Evolutionary conservation across 257 asterid species (phyloP).

Genomic region (Fraxinus anomala): DNA sequence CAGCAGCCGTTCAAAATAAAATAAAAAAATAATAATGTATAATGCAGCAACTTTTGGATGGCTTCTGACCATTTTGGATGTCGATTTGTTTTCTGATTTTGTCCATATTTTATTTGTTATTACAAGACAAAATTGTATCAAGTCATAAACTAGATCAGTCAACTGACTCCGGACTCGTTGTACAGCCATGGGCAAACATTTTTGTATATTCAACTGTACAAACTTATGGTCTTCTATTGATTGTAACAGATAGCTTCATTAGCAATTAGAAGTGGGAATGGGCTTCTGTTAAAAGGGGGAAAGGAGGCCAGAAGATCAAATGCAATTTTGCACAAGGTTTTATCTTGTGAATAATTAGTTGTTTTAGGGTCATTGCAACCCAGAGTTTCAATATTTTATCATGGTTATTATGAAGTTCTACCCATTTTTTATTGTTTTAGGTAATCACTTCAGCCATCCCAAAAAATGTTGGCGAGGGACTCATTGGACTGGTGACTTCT

Average conservation of each 20-base stretch:
- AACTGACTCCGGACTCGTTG: neutral
- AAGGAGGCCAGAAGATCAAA: conserved; percentile 78
- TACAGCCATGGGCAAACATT: neutral
- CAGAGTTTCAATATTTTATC: neutral
- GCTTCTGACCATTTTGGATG: neutral
- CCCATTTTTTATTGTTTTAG: conserved; percentile 30
- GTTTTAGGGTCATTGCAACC: neutral
- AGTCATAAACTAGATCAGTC: neutral
- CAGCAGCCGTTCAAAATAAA: neutral
- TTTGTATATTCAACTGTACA: neutral
- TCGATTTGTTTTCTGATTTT: conserved; percentile 1
- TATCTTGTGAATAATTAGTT: neutral
- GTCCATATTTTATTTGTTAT: conserved; percentile 4
- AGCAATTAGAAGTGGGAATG: conserved; percentile 84
- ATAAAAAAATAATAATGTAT: neutral
- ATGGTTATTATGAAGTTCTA: neutral
- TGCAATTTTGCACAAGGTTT: conserved; percentile 71
- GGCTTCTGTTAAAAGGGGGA: conserved; percentile 82
- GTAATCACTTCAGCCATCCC: conserved; percentile 71
- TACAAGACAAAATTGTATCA: neutral
- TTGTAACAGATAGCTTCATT: conserved; percentile 72
- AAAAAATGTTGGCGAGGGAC: conserved; percentile 63
- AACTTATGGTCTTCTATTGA: neutral
- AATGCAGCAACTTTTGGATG: neutral
- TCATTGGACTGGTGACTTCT: conserved; percentile 77